Evolutionary conservation across 2,329 filamentous ascomycete species (phyloP), one percentile per base, ranked within the genome.

Genomic region (Fusarium robinianum): DNA sequence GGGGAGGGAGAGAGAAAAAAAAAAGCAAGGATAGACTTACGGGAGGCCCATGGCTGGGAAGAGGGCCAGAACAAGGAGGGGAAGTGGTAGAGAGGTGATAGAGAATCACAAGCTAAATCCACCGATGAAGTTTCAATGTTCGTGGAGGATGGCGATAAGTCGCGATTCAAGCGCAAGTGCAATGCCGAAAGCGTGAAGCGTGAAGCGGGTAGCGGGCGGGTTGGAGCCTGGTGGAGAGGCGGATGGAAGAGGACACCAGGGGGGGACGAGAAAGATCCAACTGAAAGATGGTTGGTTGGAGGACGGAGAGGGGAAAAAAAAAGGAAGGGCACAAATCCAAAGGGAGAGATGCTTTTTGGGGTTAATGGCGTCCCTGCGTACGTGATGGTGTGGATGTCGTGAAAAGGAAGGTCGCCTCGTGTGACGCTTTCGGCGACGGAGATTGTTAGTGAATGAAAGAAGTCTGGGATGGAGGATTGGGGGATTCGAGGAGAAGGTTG

Each of bases 21-120:
- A 44, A 22, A 15, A 34, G 32, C 49, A 40, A 51, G 42, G 53
- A 43, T 49, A 48, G 46, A 72, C 73, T 73, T 71, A 76, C 73
- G 72, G 73, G 36, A 75, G 72, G 60, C 73, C 73, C 73, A 76
- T 76, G 36, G 30, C 60, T 57, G 46, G 21, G 18, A 42, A 16
- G 19, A 26, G 34, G 16, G 42, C 24, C 25, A 30, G 37, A 34
- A 36, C 27, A 30, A 23, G 32, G 29, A 11, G 8, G 12, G 23
- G 18, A 27, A 43, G 22, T 18, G 10, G 8, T 10, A 26, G 22
- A 34, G 37, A 18, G 11, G 15, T 37, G 14, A n/a, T 27, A 27
- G n/a, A 27, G 5, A 14, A 27, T 12, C 25, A 14, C 16, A 14
- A 27, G 16, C 25, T 27, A n/a, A n/a, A n/a, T 10, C 16, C 25